phyloP scores from a whole-genome alignment of 768 basidiomycete species.

The Russula vinacea region DNA sequence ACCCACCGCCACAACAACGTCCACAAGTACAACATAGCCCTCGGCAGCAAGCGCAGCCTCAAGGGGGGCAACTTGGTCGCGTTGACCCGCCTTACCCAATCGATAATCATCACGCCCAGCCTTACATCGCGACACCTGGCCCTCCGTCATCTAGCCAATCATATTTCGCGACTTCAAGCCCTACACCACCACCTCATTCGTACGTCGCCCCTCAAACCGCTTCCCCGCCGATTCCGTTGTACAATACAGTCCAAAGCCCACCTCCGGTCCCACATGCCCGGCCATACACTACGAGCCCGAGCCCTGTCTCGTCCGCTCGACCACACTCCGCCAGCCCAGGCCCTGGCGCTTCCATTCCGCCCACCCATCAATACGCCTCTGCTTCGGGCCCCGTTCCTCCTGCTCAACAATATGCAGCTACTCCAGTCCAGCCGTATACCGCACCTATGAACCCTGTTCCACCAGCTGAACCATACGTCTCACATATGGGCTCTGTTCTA shows the following conservation, averaged over 20 bases:
- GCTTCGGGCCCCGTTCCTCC: not conserved
- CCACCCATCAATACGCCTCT: not conserved
- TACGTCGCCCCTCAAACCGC: not conserved
- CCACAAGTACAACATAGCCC: conserved; percentile 7
- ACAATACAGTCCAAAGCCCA: not conserved
- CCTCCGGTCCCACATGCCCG: not conserved
- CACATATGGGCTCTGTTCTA: not conserved
- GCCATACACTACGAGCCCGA: conserved; percentile 2
- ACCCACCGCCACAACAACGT: not conserved
- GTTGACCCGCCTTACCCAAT: conserved; percentile 5
- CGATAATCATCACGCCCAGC: conserved; percentile 6
- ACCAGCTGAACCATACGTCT: conserved; percentile 7
- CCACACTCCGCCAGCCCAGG: not conserved
- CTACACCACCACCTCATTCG: conserved; percentile 5
- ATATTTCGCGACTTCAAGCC: not conserved
- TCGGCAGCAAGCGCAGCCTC: conserved; percentile 3
- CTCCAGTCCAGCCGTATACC: not conserved
- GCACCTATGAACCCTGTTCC: not conserved
- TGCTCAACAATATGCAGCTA: not conserved
- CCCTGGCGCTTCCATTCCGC: not conserved
- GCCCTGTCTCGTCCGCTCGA: not conserved
- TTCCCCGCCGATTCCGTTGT: not conserved
- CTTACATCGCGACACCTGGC: not conserved
- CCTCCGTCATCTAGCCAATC: not conserved
- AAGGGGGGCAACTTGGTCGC: not conserved